Percentiles rank a stretch among this genome's conserved stretches.
These are phyloP conservation scores for Favolaschia claudopus DNA, from an alignment of 768 basidiomycete species.

Conservation along the genomic window DNA sequence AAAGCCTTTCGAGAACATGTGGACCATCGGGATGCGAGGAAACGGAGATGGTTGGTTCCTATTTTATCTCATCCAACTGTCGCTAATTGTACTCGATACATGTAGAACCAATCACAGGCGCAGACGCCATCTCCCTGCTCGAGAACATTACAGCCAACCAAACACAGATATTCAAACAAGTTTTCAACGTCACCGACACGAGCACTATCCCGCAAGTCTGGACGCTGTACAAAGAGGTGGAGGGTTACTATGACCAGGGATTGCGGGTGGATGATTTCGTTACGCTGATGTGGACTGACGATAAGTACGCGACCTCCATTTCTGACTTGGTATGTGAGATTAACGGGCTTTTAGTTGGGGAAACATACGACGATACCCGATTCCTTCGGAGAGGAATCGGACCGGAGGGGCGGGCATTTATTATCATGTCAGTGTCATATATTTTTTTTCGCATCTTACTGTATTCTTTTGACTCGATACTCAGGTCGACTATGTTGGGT, in stretches of 20 bases:
- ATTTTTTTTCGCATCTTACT: constrained; percentile 2
- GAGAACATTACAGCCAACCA: constrained; percentile 68
- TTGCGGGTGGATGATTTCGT: constrained; percentile 69
- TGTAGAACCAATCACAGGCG: constrained; percentile 60
- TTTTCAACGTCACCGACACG: constrained; percentile 55
- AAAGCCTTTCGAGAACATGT: constrained; percentile 66
- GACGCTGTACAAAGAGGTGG: constrained; percentile 70
- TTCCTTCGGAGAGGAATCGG: constrained; percentile 60
- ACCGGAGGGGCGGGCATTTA: constrained; percentile 77
- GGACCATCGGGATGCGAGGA: constrained; percentile 77
- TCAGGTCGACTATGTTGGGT: constrained; percentile 66
- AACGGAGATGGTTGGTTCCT: constrained; percentile 63
- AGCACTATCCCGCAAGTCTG: constrained; percentile 70
- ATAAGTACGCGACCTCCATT: constrained; percentile 54
- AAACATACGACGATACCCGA: constrained; percentile 70
- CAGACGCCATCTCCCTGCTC: constrained; percentile 54
- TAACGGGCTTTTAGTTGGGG: constrained; percentile 57
- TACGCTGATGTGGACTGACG: constrained; percentile 75
- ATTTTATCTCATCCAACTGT: constrained; percentile 22
- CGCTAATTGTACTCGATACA: not conserved
- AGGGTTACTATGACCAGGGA: constrained; percentile 71
- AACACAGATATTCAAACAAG: constrained; percentile 61
- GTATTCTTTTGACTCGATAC: not conserved
- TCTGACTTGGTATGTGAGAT: not conserved
- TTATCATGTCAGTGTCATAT: constrained; percentile 64